phyloP scores from a whole-genome alignment of 768 basidiomycete genomes.

The Leccinum pellstonianum region DNA sequence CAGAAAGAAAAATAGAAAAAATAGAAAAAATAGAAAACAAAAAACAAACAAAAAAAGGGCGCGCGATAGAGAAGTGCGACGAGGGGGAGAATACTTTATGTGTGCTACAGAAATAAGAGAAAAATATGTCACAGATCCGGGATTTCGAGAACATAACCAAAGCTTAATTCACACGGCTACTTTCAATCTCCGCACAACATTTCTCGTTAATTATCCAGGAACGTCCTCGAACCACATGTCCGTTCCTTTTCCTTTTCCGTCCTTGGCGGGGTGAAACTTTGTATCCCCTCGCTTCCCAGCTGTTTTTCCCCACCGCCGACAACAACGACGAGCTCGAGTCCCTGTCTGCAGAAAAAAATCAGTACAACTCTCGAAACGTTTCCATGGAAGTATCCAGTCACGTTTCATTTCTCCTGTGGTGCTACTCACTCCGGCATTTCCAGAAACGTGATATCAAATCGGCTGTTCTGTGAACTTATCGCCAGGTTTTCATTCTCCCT shows the following conservation, averaged over 20 bases:
- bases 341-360: background rate
- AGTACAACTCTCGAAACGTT: conserved; percentile 10
- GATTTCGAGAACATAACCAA: conserved; percentile 41
- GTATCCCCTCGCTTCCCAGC: conserved; percentile 11
- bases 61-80: conserved; percentile 10
- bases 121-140: conserved; percentile 42
- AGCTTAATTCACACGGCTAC: conserved; percentile 34
- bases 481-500: conserved; percentile 27
- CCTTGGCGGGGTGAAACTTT: conserved; percentile 19
- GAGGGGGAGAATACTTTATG: conserved; percentile 25
- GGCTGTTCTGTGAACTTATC: conserved; percentile 31
- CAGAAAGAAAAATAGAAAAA: conserved; percentile 5
- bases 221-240: conserved; percentile 28
- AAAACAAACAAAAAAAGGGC: conserved; percentile 6
- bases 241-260: conserved; percentile 23
- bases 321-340: background rate
- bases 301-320: conserved; percentile 1
- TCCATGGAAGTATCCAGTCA: conserved; percentile 24
- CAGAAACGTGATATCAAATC: conserved; percentile 35
- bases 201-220: conserved; percentile 33
- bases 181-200: conserved; percentile 35
- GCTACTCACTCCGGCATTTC: conserved; percentile 25
- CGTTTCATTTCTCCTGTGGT: conserved; percentile 22
- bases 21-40: background rate
- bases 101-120: conserved; percentile 36